phyloP scores from a whole-genome alignment of 805 yeast species.

The Schwanniomyces sp. region DNA sequence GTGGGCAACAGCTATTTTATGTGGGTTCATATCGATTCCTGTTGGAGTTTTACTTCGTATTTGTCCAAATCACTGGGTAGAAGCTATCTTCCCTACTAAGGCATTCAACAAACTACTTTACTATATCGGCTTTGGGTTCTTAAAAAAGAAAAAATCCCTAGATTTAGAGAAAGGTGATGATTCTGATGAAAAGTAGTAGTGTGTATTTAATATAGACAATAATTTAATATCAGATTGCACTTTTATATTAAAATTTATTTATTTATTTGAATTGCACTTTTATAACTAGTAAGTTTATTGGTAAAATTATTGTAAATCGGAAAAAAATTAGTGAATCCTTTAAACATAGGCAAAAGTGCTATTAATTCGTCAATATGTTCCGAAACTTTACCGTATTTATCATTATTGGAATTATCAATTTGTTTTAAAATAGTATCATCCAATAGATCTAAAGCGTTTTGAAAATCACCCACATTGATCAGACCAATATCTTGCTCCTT shows the following conservation, averaged over 20 bases:
- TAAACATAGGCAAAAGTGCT: conserved; percentile 52
- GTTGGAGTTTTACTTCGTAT: conserved; percentile 74
- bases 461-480: conserved; percentile 16
- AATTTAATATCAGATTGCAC: not conserved
- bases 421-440: conserved; percentile 39
- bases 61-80: conserved; percentile 79
- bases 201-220: not conserved
- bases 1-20: conserved; percentile 87
- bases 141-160: conserved; percentile 23
- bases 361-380: conserved; percentile 48
- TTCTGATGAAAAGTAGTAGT: not conserved
- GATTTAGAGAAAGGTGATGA: conserved; percentile 4
- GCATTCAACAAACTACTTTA: conserved; percentile 42
- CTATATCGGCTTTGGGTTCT: conserved; percentile 35
- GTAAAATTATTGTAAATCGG: conserved; percentile 51
- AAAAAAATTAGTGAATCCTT: conserved; percentile 50
- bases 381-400: conserved; percentile 30
- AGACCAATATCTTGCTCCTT: conserved; percentile 6
- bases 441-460: conserved; percentile 42
- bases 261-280: conserved; percentile 11
- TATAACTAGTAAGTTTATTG: conserved; percentile 21
- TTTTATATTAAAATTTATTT: not conserved
- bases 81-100: conserved; percentile 61
- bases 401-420: conserved; percentile 16
- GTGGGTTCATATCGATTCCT: conserved; percentile 83